phyloP scores from a whole-genome alignment of 176 grass and related monocot genomes.

The Aegilops sharonensis region DNA sequence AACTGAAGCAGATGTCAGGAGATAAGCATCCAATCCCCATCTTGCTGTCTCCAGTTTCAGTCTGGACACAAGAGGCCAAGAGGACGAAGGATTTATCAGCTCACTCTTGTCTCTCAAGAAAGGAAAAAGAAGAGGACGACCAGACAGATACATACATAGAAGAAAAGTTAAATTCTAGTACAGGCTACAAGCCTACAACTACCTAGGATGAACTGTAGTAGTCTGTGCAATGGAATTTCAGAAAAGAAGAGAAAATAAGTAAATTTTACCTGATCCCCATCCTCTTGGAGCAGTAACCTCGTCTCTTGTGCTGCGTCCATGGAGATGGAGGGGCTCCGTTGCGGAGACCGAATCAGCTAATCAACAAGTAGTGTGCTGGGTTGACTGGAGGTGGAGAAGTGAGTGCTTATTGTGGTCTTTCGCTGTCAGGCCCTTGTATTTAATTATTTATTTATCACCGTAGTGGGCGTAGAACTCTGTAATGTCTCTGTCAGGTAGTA shows the following conservation, averaged over 20 bases:
- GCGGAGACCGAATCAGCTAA: neutral
- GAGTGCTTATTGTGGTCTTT: neutral
- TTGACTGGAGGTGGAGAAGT: neutral
- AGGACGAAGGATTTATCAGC: neutral
- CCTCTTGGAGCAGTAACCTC: slow-evolving; percentile 26
- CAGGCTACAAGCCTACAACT: too few relatives aligned
- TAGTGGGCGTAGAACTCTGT: neutral
- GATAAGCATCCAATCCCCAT: neutral
- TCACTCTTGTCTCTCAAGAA: neutral
- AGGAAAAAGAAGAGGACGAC: too few relatives aligned
- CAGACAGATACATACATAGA: neutral
- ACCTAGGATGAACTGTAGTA: neutral
- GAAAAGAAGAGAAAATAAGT: neutral
- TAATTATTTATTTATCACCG: neutral
- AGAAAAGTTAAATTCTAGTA: neutral
- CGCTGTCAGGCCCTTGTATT: neutral
- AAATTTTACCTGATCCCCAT: neutral
- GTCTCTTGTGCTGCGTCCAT: slow-evolving; percentile 26
- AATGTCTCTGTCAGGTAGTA: neutral
- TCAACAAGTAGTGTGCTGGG: neutral
- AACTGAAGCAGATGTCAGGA: neutral
- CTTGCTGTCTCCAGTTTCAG: neutral
- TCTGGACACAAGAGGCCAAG: neutral
- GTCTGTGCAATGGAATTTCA: neutral
- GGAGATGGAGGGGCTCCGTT: slow-evolving; percentile 8